A percentile compares a stretch with the other conserved stretches of the same genome.
Evolutionary conservation across 2,329 filamentous ascomycete species (phyloP).

Genomic region (Pseudogymnoascus sp.): DNA sequence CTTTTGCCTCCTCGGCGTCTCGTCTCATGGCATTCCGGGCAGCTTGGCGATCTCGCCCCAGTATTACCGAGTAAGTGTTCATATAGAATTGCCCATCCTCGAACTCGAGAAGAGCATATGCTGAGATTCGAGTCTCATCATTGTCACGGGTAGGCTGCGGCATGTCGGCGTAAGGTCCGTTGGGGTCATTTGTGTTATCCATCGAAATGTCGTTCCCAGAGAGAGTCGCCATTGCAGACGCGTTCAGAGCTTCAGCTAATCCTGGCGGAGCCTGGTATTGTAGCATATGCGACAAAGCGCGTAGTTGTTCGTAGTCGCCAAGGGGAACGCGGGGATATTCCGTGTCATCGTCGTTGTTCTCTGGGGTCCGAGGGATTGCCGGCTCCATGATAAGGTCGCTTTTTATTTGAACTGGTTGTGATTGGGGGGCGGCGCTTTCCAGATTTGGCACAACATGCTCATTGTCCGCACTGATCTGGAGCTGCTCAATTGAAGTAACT

Average conservation of each 20-base stretch:
- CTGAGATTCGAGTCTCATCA: conserved; percentile 28
- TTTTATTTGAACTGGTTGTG: neutral
- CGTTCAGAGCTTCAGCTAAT: neutral
- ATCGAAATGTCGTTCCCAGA: conserved; percentile 9
- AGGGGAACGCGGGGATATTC: conserved; percentile 3
- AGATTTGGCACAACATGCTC: neutral
- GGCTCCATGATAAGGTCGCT: conserved; percentile 4
- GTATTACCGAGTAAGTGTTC: conserved; percentile 63
- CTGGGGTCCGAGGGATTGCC: conserved; percentile 7
- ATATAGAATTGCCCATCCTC: conserved; percentile 71
- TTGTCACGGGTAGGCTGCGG: conserved; percentile 13
- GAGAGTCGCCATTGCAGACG: conserved; percentile 6
- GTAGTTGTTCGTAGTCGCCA: conserved; percentile 1
- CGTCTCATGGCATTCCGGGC: conserved; percentile 40
- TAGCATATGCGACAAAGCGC: conserved; percentile 2
- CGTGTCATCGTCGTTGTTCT: conserved; percentile 1
- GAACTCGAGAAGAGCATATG: conserved; percentile 56
- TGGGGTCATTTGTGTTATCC: conserved; percentile 7
- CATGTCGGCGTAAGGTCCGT: conserved; percentile 14
- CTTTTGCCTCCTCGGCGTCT: conserved; percentile 39
- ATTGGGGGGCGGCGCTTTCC: neutral
- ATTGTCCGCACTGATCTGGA: conserved; percentile 2
- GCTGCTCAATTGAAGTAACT: conserved; percentile 7
- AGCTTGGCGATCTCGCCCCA: conserved; percentile 63
- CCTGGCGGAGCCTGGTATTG: conserved; percentile 3